phyloP scores from a whole-genome alignment of 148 eudicot species.

The Diospyros lotus region DNA sequence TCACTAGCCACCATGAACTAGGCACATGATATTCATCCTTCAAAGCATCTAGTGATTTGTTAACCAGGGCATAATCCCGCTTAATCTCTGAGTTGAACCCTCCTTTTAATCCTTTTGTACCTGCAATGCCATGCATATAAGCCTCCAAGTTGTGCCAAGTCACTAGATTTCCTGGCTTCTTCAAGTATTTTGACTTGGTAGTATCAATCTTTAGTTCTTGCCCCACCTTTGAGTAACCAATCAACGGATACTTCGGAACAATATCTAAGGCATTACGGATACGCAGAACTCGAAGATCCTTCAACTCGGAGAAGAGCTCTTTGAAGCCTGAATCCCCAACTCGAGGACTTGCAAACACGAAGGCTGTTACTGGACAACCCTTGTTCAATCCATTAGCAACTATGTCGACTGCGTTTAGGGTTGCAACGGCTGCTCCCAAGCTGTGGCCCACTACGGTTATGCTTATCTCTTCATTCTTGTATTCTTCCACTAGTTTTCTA shows the following conservation, averaged over 20 bases:
- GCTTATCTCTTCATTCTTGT: conserved; percentile 48
- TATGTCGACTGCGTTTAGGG: conserved; percentile 51
- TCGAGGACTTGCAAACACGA: conserved; percentile 47
- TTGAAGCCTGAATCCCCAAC: conserved; percentile 50
- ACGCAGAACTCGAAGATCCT: conserved; percentile 28
- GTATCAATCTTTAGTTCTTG: conserved; percentile 43
- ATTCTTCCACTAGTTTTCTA: conserved; percentile 31
- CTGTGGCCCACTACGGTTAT: conserved; percentile 57
- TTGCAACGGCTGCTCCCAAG: conserved; percentile 47
- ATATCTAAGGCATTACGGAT: conserved; percentile 36
- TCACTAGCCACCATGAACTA: conserved; percentile 43
- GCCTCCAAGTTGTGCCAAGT: conserved; percentile 63
- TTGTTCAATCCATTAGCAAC: conserved; percentile 37
- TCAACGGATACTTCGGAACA: conserved; percentile 41
- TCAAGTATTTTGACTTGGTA: conserved; percentile 39
- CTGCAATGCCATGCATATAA: conserved; percentile 67
- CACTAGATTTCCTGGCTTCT: conserved; percentile 28
- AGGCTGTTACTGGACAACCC: conserved; percentile 40
- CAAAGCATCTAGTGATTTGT: conserved; percentile 36
- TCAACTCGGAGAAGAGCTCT: conserved; percentile 10
- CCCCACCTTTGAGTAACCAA: conserved; percentile 49
- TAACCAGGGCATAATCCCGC: conserved; percentile 48
- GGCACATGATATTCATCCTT: conserved; percentile 55
- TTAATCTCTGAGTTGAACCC: conserved; percentile 47
- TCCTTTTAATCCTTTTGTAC: conserved; percentile 22